A percentile compares a stretch with the other conserved stretches of the same genome.
Conservation (phyloP, 768 basidiomycete genomes). For the Amanita muscaria region DNA sequence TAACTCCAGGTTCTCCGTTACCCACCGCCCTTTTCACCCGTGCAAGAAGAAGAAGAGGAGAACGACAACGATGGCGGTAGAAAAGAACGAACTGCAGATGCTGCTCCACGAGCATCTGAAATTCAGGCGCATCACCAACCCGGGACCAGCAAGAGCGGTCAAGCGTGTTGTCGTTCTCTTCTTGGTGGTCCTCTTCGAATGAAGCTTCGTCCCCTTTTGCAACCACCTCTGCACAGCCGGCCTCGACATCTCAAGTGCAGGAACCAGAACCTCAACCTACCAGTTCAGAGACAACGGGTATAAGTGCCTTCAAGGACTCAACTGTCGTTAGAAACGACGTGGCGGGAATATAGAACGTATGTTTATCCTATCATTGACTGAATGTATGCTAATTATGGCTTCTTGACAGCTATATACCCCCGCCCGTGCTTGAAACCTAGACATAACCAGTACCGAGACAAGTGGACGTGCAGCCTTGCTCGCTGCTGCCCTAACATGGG, state of each 20-base stretch:
- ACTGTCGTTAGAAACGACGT: constrained; percentile 67
- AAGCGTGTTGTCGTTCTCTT: not conserved
- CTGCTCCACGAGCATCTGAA: no score
- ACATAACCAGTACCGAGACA: no score
- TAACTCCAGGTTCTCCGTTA: no score
- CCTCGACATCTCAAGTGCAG: not conserved
- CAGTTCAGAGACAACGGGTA: constrained; percentile 21
- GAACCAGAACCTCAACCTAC: not conserved
- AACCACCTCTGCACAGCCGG: not conserved
- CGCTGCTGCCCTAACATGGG: no score
- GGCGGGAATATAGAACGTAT: constrained; percentile 92
- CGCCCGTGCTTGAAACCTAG: no score
- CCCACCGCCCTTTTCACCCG: no score
- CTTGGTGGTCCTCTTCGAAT: no score
- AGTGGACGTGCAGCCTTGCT: no score
- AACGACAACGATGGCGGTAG: constrained; percentile 6
- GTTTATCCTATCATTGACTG: no score
- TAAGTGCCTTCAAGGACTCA: constrained; percentile 73
- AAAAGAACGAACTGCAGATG: not conserved
- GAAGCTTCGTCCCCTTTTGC: not conserved
- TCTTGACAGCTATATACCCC: constrained; percentile 60
- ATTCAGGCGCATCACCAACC: not conserved
- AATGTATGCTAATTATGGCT: no score
- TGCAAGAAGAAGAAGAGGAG: no score
- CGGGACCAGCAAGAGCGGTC: constrained; percentile 1